phyloP scores from a whole-genome alignment of 1,284 basidiomycete genomes.

The Cutaneotrichosporon spelunceum region DNA sequence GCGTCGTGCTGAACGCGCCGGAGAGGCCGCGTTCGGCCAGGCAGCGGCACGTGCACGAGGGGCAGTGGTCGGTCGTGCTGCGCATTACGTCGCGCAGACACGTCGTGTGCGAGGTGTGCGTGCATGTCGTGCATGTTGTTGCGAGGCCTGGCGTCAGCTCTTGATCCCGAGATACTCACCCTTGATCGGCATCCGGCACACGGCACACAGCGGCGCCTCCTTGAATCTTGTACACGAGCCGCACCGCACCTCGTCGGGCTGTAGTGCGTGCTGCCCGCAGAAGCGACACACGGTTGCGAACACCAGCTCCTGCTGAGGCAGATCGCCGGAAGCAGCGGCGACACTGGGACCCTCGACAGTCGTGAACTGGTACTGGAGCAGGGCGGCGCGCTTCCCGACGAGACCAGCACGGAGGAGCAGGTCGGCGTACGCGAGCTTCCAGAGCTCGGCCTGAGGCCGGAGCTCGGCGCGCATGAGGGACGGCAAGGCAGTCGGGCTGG shows the following conservation, averaged over 20 bases:
- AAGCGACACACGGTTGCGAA: slow-evolving; percentile 20
- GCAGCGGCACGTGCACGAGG: slow-evolving; percentile 42
- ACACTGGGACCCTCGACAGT: slow-evolving; percentile 3
- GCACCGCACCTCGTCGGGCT: slow-evolving; percentile 9
- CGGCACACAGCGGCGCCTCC: slow-evolving; percentile 16
- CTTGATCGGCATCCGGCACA: slow-evolving; percentile 71
- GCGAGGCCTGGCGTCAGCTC: slow-evolving; percentile 60
- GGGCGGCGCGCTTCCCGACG: slow-evolving; percentile 63
- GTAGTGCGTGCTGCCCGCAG: slow-evolving; percentile 14
- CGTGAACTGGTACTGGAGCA: slow-evolving; percentile 60
- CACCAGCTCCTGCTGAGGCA: slow-evolving; percentile 11
- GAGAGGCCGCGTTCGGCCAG: slow-evolving; percentile 25
- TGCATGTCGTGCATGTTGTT: slow-evolving; percentile 62
- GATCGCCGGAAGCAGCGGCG: slow-evolving; percentile 19
- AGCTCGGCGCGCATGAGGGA: slow-evolving; percentile 32
- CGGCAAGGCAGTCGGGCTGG: slow-evolving; percentile 25
- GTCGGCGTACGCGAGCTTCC: slow-evolving; percentile 64
- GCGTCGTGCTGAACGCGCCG: slow-evolving; percentile 18
- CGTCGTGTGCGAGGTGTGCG: slow-evolving; percentile 64
- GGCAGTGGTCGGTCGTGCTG: slow-evolving; percentile 28
- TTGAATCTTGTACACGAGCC: slow-evolving; percentile 1
- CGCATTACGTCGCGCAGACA: slow-evolving; percentile 50
- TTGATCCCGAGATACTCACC: slow-evolving; percentile 58
- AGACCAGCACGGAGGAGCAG: slow-evolving; percentile 68
- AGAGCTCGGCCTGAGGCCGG: slow-evolving; percentile 34